Evolutionary conservation across 768 basidiomycete genomes (phyloP), one percentile per base, ranked within the genome.

Genomic region (Leccinum imitatum): DNA sequence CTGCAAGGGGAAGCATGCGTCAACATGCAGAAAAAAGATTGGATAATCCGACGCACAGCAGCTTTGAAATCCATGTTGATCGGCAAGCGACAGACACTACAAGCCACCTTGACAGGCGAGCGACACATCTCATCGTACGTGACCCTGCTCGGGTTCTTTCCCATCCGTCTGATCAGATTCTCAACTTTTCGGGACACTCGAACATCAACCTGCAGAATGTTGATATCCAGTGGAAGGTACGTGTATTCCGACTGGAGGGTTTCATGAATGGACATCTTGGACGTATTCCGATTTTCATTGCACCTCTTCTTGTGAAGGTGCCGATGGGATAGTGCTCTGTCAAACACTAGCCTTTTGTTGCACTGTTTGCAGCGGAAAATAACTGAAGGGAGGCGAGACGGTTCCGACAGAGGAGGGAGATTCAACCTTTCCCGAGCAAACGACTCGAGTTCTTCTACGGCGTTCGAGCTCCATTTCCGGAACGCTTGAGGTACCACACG

Each of bases 311-410:
- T 44, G 17, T 63, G 55, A 4, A 65, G 64, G 44, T 66, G 57
- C 0, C 1, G 8, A 31, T 65, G 64, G 3, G 44, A 59, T 4
- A 66, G 31, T 17, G 56, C 58, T 7, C 59, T 5, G 10, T 63
- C 60, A 17, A 63, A 63, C 37, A 9, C 6, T 1, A 59, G 27
- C 31, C 60, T 48, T 17, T n/a, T 5, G 23, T 3, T 13, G 25
- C 64, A 63, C 31, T 7, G 9, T 27, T 25, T 59, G 39, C 65
- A 66, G 23, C 35, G 46, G 37, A 67, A 63, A 37, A 67, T 53
- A 7, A 67, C 61, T 15, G 30, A 58, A 17, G 39, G 57, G 19
- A 54, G 54, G 17, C 14, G 2, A 35, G 57, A 66, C 3, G 51
- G 64, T 15, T 62, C 52, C 23, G 57, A 62, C 9, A n/a, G 30